Percentiles rank a stretch among this genome's conserved stretches.
These are phyloP conservation scores for Solanum chmielewskii DNA, from an alignment of 257 asterid species.

Conservation along the genomic window DNA sequence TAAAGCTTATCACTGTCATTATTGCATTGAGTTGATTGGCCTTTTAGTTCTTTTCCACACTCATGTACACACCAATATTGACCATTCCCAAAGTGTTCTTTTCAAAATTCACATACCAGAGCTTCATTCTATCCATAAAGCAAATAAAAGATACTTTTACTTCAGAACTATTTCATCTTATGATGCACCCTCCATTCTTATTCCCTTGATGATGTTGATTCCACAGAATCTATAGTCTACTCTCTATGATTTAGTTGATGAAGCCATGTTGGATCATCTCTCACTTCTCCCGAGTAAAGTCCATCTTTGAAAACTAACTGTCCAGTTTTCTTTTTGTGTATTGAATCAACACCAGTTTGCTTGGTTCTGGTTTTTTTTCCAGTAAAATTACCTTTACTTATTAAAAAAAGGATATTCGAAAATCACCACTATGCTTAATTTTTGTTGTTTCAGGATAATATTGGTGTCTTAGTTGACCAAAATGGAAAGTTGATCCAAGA, in stretches of 20 bases:
- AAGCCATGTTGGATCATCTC: not conserved
- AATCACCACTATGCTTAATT: not conserved
- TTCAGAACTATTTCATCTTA: not conserved
- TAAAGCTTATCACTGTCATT: not conserved
- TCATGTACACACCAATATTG: not conserved
- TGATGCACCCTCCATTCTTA: not conserved
- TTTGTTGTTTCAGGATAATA: slow-evolving; percentile 61
- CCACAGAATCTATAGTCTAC: not conserved
- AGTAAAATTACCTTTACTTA: not conserved
- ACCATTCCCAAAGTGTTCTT: not conserved
- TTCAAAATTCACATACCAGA: not conserved
- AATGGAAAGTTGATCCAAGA: slow-evolving; percentile 96
- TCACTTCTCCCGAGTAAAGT: not conserved
- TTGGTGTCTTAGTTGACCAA: slow-evolving; percentile 97
- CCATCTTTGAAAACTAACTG: not conserved
- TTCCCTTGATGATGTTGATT: not conserved
- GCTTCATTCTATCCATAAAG: not conserved
- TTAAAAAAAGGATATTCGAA: not conserved
- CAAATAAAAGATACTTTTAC: not conserved
- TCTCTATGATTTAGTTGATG: not conserved
- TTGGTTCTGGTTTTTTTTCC: not conserved
- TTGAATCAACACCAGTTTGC: not conserved
- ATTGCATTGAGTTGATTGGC: not conserved
- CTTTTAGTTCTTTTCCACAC: not conserved
- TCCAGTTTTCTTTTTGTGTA: not conserved